These are phyloP conservation scores for Theobroma cacao DNA, from an alignment of 345 rosid genomes.

Conservation along the genomic window DNA sequence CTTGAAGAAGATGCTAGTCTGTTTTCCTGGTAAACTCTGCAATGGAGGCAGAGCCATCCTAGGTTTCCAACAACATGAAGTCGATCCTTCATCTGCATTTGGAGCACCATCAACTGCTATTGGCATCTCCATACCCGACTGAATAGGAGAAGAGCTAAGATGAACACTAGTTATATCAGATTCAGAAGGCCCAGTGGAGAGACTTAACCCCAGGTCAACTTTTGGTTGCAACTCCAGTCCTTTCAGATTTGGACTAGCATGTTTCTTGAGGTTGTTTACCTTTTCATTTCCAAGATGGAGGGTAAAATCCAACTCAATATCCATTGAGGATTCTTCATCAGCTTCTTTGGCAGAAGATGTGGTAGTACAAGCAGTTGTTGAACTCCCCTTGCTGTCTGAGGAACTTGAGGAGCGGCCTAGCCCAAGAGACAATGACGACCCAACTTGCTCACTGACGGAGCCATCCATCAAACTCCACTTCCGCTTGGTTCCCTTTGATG, in stretches of 20 bases:
- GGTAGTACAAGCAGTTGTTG: conserved; percentile 68
- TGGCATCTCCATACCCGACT: conserved; percentile 41
- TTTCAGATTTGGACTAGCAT: conserved; percentile 32
- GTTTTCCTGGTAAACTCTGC: conserved; percentile 26
- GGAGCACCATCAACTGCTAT: conserved; percentile 20
- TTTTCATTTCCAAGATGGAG: conserved; percentile 83
- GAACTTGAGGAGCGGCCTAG: conserved; percentile 74
- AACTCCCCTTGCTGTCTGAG: conserved; percentile 89
- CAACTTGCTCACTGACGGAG: conserved; percentile 40
- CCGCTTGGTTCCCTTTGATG: conserved; percentile 63
- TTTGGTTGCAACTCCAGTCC: conserved; percentile 37
- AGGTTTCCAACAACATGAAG: conserved; percentile 38
- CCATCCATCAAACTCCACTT: conserved; percentile 61
- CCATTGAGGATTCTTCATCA: conserved; percentile 85
- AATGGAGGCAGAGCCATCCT: conserved; percentile 39
- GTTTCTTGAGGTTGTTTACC: conserved; percentile 35
- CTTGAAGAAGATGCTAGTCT: conserved; percentile 35
- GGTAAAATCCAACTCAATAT: conserved; percentile 72
- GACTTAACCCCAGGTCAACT: conserved; percentile 80
- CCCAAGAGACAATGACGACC: conserved; percentile 69
- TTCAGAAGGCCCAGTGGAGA: conserved; percentile 59
- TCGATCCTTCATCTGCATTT: conserved; percentile 52
- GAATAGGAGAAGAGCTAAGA: conserved; percentile 33
- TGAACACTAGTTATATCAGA: conserved; percentile 59
- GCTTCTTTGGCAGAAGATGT: conserved; percentile 81